Evolutionary conservation across 306 rosid genomes (phyloP).

Genomic region (Mucuna pruriens): DNA sequence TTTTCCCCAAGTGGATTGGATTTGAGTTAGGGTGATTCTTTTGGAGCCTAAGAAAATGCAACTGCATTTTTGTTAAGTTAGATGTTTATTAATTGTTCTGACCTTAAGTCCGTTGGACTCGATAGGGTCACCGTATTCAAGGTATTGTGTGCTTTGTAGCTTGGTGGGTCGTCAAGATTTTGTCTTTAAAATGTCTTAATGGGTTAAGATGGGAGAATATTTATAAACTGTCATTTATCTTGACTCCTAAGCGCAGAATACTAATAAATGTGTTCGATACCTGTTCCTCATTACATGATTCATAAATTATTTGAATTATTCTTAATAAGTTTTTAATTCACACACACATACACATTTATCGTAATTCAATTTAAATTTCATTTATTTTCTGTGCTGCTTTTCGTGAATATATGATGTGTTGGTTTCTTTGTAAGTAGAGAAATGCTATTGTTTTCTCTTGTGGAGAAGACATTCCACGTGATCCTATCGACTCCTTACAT

Average conservation of each 20-base stretch:
- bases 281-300: neutral
- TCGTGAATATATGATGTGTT: neutral
- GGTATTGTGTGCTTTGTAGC: no score
- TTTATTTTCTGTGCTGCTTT: neutral
- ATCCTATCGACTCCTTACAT: neutral
- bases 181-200: no score
- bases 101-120: no score
- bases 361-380: neutral
- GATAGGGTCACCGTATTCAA: no score
- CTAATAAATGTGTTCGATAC: neutral
- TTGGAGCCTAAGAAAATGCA: neutral
- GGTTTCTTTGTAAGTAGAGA: neutral
- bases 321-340: neutral
- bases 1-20: neutral
- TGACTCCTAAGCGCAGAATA: no score
- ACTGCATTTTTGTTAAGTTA: no score
- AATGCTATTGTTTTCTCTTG: neutral
- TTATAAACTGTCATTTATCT: no score
- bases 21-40: neutral
- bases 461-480: neutral
- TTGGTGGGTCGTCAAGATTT: no score
- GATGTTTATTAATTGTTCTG: no score
- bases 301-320: neutral
- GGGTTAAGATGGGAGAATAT: no score
- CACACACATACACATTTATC: neutral